Conservation (phyloP, 2,329 filamentous ascomycete species). For the Macrophomina pseudophaseolina region DNA sequence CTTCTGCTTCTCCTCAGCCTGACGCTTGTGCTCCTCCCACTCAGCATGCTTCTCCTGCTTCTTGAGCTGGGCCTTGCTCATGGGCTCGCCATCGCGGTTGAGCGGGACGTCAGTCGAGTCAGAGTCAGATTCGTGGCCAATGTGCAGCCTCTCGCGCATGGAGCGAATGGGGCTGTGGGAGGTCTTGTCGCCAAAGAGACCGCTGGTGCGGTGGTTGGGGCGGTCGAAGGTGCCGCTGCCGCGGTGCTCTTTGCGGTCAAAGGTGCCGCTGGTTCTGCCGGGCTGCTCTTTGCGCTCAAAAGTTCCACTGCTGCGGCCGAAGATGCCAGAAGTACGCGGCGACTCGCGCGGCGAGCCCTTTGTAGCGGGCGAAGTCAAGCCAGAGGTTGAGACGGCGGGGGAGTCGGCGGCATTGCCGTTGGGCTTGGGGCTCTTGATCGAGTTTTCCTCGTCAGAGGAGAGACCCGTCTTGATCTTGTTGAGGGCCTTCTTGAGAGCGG, state of each 20-base stretch:
- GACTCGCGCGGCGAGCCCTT: slow-evolving; percentile 29
- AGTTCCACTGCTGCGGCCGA: slow-evolving; percentile 35
- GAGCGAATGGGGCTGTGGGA: slow-evolving; percentile 45
- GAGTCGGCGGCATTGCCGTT: slow-evolving; percentile 33
- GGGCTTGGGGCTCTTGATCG: slow-evolving; percentile 35
- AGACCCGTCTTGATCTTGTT: slow-evolving; percentile 47
- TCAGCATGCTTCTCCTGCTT: slow-evolving; percentile 54
- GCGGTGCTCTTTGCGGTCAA: slow-evolving; percentile 29
- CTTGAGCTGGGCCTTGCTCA: slow-evolving; percentile 56
- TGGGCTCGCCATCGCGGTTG: slow-evolving; percentile 56
- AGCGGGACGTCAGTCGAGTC: slow-evolving; percentile 46
- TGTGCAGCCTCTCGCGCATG: slow-evolving; percentile 48
- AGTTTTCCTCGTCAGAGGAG: slow-evolving; percentile 43
- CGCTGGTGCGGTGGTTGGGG: slow-evolving; percentile 30
- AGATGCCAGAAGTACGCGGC: slow-evolving; percentile 39
- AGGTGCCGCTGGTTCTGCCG: slow-evolving; percentile 35
- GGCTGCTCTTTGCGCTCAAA: too few species aligned
- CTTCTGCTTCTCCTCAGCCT: slow-evolving; percentile 49
- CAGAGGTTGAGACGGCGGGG: slow-evolving; percentile 29
- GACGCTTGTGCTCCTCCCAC: slow-evolving; percentile 51
- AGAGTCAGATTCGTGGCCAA: slow-evolving; percentile 40
- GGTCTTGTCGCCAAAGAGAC: slow-evolving; percentile 27
- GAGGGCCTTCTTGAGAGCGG: slow-evolving; percentile 52
- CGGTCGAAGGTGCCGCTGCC: slow-evolving; percentile 29
- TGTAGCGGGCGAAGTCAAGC: slow-evolving; percentile 32